phyloP scores from a whole-genome alignment of 192 early-diverging fungal species.

The Coemansia sp. region DNA sequence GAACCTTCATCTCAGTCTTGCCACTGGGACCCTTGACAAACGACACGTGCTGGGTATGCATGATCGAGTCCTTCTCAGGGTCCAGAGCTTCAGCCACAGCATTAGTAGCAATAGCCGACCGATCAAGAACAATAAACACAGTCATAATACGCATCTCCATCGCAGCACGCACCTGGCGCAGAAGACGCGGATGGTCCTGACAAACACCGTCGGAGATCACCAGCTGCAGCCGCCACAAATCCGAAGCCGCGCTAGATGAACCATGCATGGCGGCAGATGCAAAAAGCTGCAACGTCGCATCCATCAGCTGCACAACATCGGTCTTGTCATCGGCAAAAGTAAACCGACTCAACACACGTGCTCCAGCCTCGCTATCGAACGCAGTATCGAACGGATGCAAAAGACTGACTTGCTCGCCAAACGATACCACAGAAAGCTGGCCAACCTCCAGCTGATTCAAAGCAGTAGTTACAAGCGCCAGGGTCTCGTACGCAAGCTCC shows the following conservation, averaged over 20 bases:
- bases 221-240: slow-evolving; percentile 96
- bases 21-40: slow-evolving; percentile 68
- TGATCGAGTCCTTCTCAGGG: slow-evolving; percentile 69
- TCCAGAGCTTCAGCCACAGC: slow-evolving; percentile 15
- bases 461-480: slow-evolving; percentile 90
- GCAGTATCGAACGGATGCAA: slow-evolving; percentile 95
- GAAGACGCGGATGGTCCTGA: slow-evolving; percentile 87
- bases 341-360: slow-evolving; percentile 84
- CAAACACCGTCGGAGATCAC: slow-evolving; percentile 97
- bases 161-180: slow-evolving; percentile 84
- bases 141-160: slow-evolving; percentile 86
- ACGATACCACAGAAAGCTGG: slow-evolving; percentile 85
- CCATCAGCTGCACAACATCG: slow-evolving; percentile 84
- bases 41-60: slow-evolving; percentile 86
- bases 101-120: slow-evolving; percentile 32
- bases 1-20: slow-evolving; percentile 67
- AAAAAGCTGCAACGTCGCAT: slow-evolving; percentile 78
- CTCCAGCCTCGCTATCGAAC: slow-evolving; percentile 89
- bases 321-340: slow-evolving; percentile 92
- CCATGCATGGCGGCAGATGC: slow-evolving; percentile 23
- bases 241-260: slow-evolving; percentile 24
- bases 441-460: slow-evolving; percentile 94
- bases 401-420: slow-evolving; percentile 84
- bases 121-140: slow-evolving; percentile 94
- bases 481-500: slow-evolving; percentile 92